Evolutionary conservation across 768 basidiomycete species (phyloP), one percentile per base, ranked within the genome.

Genomic region (Megacollybia marginata): DNA sequence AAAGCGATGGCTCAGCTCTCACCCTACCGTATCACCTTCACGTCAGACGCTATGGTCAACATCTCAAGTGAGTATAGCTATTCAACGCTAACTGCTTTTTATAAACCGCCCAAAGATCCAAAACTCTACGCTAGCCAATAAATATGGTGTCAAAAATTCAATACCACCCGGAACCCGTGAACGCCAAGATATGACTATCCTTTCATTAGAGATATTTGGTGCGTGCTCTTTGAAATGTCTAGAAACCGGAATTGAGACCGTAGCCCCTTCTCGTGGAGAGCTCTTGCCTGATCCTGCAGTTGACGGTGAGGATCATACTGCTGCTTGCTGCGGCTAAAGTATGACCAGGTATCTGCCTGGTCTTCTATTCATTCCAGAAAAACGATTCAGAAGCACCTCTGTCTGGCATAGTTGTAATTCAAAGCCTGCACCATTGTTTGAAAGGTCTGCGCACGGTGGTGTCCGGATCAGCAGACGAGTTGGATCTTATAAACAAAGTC

Each of bases 141-240:
- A 74, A 2, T 86, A 80, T 62, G 88, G 86, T 0, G 69, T 84
- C 60, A 80, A 82, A 54, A 74, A 75, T 23, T 78, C 80, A 1
- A 79, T 79, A 1, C 64, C 64, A 28, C 70, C 63, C 19, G 52
- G 40, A 20, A 50, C 54, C 6, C 77, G 91, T 20, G 82, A 80
- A 60, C 78, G 73, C 49, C 81, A 85, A 54, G 73, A 75, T 54
- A 90, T 97, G 87, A 79, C 85, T 0, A 68, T 91, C 8, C 64
- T 97, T 35, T 82, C 88, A 1, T 61, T 97, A 40, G 96, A 99
- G 63, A 67, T 93, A 2, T 91, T 94, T 57, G 88, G 94, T 90
- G 49, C 50, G 81, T 60, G 7, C 42, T 35, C n/a, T 9, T n/a
- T 31, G 15, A 5, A 9, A 44, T 47, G n/a, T 16, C 19, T 19